phyloP scores from a whole-genome alignment of 2,329 filamentous ascomycete genomes.

The Nothophaeocryptopus gaeumannii region DNA sequence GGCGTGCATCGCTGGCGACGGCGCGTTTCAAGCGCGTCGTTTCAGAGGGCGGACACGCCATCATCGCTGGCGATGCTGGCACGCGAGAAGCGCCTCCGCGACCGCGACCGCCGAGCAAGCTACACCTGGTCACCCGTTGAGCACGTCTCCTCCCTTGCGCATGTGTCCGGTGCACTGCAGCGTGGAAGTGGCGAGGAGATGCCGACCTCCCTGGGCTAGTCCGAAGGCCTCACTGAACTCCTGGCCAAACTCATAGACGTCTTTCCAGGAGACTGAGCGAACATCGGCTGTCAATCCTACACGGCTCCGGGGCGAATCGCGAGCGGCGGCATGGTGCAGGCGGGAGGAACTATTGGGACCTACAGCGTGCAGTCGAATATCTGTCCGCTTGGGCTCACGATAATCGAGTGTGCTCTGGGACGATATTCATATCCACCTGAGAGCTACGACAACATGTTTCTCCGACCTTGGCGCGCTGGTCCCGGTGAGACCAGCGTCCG shows the following conservation, averaged over 20 bases:
- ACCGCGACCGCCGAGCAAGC: too few species aligned
- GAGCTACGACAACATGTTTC: conserved; percentile 97
- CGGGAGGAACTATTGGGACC: conserved; percentile 72
- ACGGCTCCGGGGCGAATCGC: conserved; percentile 98
- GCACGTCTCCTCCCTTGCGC: too few species aligned
- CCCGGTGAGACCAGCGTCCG: too few species aligned
- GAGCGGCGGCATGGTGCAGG: conserved; percentile 72
- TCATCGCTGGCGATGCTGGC: conserved; percentile 63
- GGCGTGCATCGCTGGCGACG: too few species aligned
- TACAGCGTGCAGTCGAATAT: conserved; percentile 98
- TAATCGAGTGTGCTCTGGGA: conserved; percentile 94
- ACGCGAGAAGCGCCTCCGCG: too few species aligned
- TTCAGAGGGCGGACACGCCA: conserved; percentile 74
- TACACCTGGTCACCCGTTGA: too few species aligned
- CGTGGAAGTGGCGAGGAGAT: too few species aligned
- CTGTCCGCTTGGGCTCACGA: conserved; percentile 89
- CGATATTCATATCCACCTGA: conserved; percentile 95
- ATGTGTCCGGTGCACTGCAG: too few species aligned
- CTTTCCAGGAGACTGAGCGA: too few species aligned
- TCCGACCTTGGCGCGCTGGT: conserved; percentile 43
- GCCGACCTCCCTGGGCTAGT: too few species aligned
- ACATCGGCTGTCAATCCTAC: conserved; percentile 98
- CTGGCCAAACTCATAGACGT: too few species aligned
- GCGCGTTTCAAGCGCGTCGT: conserved; percentile 32
- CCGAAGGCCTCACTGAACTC: too few species aligned